Base-by-base conservation (phyloP, 2,329 filamentous ascomycete species). In the Trichoderma koningiopsis region DNA sequence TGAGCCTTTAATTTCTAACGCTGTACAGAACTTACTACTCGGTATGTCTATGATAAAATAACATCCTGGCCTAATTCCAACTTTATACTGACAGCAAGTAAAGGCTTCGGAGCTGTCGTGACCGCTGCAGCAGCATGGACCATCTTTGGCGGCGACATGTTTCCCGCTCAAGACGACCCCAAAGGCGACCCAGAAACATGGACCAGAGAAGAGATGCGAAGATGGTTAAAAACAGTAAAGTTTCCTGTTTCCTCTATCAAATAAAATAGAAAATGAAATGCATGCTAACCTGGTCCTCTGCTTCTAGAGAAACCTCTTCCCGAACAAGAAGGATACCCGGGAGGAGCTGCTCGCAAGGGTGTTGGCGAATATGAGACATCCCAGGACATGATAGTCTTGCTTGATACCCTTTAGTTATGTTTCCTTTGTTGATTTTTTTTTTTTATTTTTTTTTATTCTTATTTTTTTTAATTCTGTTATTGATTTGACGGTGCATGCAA, bases 131-230 rank as follows among this genome's bases (percentile, higher is more conserved):
- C 93, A 19, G 89, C 88, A 53, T 97, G 92, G 91, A 87, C 88
- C 22, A 95, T 97, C 74, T 96, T 92, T 90, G 93, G 93, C 68
- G 86, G 88, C 65, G 93, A 95, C 72, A 87, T 97, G 76, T 97
- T 97, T 75, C 94, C 94, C 0, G 80, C 87, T 4, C 83, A 89
- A 72, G 71, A 84, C 59, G 94, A 97, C 77, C 93, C 94, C n/a
- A 92, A 83, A 33, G 94, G 94, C 70, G 86, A 93, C 83, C 88
- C 83, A 52, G 82, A 84, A 52, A 78, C 76, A 11, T 98, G 95
- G 95, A 93, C 92, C 0, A 84, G 86, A 68, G 90, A 93, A 59
- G 93, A 98, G 76, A 84, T 97, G 79, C 86, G 88, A 71, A 84
- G 90, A 75, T 98, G 94, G 94, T 83, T 98, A 62, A 88, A 88